Evolutionary conservation across 2,329 filamentous ascomycete genomes (phyloP), one percentile per base, ranked within the genome.

Genomic region (Neocucurbitaria cava): DNA sequence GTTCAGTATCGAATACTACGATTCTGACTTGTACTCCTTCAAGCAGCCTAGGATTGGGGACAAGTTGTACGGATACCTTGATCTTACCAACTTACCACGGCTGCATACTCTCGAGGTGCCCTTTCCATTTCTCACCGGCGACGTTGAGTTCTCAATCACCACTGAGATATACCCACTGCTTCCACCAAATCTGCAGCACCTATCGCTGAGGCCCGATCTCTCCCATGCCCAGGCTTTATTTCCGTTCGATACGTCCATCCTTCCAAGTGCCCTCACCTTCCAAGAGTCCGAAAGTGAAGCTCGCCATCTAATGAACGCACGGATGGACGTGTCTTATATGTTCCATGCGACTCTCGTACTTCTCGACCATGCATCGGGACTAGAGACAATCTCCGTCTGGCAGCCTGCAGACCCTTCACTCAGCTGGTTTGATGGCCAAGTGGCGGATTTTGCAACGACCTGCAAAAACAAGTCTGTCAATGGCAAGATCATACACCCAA

Each of bases 301-400:
- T 8, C 52, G 56, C 10, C 53, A 50, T 20, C 10, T 46, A 0
- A 55, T 56, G 40, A 59, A 55, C 5, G 69, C 66, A 13, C 57
- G 65, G 17, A 72, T 70, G 66, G 68, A 72, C 38, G 43, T 67
- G 4, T 64, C 64, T 1, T 68, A 65, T 33, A 61, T 64, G 28
- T 69, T 64, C 20, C 59, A 67, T 30, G 55, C 62, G 5, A 59
- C 56, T 3, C 55, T 68, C 13, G 40, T 47, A 1, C 26, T 71
- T 23, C 54, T 71, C 10, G 64, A 67, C 11, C 54, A 59, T 18
- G 41, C 62, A 2, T 26, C 50, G 8, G 17, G 47, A n/a, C 52
- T 72, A 8, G 53, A 64, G 47, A 67, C 64, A 1, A 55, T 71
- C 9, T 58, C 66, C 3, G 39, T 69, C 3, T 70, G 65, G 64